These are phyloP conservation scores for Vitis hybrid DNA, from an alignment of 177 flowering plant species.

Conservation along the genomic window DNA sequence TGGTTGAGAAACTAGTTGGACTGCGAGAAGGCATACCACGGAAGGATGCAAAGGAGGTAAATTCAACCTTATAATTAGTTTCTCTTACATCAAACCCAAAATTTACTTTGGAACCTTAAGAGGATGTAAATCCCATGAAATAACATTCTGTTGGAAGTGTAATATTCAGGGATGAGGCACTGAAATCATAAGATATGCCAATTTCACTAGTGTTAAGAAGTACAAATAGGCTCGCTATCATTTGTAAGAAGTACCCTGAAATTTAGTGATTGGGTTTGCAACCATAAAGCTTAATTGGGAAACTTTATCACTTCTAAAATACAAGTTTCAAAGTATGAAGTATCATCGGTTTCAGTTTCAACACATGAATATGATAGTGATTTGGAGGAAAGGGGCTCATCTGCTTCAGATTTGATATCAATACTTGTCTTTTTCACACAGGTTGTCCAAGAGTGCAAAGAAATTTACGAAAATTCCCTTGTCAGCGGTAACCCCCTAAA, in stretches of 20 bases:
- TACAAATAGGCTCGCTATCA: too few species aligned
- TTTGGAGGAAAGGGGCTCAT: not conserved
- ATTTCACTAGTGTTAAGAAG: too few species aligned
- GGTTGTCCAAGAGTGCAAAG: conserved; percentile 98
- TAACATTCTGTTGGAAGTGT: too few species aligned
- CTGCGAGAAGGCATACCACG: conserved; percentile 94
- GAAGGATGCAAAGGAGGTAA: conserved; percentile 97
- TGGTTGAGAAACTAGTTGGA: conserved; percentile 88
- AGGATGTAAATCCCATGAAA: not conserved
- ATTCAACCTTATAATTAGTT: not conserved
- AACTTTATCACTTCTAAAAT: too few species aligned
- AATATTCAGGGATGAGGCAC: not conserved
- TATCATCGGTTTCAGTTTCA: not conserved
- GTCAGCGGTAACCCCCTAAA: conserved; percentile 82
- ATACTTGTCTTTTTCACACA: conserved; percentile 28
- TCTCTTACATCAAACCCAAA: not conserved
- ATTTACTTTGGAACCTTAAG: not conserved
- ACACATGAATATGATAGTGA: not conserved
- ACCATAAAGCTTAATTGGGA: too few species aligned
- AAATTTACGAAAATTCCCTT: conserved; percentile 82
- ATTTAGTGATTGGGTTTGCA: too few species aligned
- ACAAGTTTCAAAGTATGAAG: not conserved
- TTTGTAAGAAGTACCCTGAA: too few species aligned
- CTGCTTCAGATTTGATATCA: not conserved
- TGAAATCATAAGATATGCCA: too few species aligned